A percentile compares a stretch with the other conserved stretches of the same genome.
phyloP scores from a whole-genome alignment of 129 eudicot genomes.

The Pittosporum tobira region DNA sequence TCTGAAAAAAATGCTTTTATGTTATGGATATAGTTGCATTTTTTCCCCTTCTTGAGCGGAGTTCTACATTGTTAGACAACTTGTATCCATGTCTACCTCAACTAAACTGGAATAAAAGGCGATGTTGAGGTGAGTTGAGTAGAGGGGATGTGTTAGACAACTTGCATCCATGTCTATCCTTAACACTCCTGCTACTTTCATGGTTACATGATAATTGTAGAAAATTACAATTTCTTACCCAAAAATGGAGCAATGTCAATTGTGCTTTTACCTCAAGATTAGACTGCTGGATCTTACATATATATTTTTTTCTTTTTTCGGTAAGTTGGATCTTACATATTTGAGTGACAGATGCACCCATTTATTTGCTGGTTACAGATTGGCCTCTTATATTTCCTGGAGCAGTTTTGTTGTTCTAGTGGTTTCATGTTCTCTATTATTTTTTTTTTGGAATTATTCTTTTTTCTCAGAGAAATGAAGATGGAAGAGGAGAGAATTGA shows the following conservation, averaged over 20 bases:
- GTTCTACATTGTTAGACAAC: neutral
- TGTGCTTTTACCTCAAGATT: neutral
- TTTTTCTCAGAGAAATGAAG: slow-evolving; percentile 80
- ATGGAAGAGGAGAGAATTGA: slow-evolving; percentile 91
- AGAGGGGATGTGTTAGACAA: neutral
- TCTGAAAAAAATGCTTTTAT: neutral
- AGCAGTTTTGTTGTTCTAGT: neutral
- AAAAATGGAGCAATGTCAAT: neutral
- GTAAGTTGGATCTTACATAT: no score
- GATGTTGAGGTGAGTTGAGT: no score
- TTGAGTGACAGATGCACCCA: neutral
- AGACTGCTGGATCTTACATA: slow-evolving; percentile 2
- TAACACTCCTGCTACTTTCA: neutral
- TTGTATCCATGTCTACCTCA: neutral
- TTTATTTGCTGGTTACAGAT: neutral
- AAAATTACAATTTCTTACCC: neutral
- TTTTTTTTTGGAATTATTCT: slow-evolving; percentile 4
- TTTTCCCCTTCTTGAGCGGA: neutral
- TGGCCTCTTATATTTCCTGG: no score
- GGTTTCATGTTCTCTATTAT: slow-evolving; percentile 12
- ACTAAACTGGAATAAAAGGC: no score
- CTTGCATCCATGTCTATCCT: neutral
- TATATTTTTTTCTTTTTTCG: no score
- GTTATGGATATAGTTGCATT: neutral
- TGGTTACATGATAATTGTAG: neutral